Conservation (phyloP, 2,329 filamentous ascomycete genomes). For the Diaporthe eres region DNA sequence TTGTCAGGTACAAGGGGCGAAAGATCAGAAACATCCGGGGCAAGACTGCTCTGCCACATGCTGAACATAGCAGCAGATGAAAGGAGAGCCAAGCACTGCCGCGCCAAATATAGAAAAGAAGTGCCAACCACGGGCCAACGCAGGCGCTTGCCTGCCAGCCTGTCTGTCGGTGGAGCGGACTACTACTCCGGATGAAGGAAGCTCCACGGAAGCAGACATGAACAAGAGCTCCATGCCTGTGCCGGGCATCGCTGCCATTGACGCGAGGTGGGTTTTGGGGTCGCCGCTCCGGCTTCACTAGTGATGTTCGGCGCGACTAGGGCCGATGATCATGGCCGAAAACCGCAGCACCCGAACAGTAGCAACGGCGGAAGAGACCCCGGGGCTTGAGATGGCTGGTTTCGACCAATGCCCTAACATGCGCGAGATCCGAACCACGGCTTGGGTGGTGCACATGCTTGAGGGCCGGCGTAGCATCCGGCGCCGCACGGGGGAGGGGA, state of each 20-base stretch:
- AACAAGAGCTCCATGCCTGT: too few species aligned
- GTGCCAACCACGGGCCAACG: background rate
- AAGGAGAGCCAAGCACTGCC: constrained; percentile 24
- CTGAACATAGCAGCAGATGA: background rate
- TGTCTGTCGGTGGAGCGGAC: background rate
- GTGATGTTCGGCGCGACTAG: constrained; percentile 26
- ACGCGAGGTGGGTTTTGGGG: background rate
- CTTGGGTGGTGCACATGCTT: background rate
- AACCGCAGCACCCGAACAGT: constrained; percentile 8
- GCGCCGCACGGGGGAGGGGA: constrained; percentile 8
- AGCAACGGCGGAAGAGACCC: constrained; percentile 27
- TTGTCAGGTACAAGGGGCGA: constrained; percentile 23
- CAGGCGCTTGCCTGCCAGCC: background rate
- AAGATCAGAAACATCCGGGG: constrained; percentile 17
- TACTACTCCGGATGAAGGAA: constrained; percentile 8
- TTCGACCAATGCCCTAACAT: constrained; percentile 6
- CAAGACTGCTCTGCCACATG: constrained; percentile 1
- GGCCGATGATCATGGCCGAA: constrained; percentile 34
- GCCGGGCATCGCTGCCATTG: background rate
- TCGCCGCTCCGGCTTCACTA: constrained; percentile 26
- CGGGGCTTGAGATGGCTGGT: constrained; percentile 15
- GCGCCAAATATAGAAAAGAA: constrained; percentile 28
- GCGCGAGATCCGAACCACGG: constrained; percentile 10
- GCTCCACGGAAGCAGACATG: too few species aligned
- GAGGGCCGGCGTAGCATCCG: constrained; percentile 7